These are phyloP conservation scores for Exobasidium cylindrosporum DNA, from an alignment of 1,284 basidiomycete species.

Conservation along the genomic window DNA sequence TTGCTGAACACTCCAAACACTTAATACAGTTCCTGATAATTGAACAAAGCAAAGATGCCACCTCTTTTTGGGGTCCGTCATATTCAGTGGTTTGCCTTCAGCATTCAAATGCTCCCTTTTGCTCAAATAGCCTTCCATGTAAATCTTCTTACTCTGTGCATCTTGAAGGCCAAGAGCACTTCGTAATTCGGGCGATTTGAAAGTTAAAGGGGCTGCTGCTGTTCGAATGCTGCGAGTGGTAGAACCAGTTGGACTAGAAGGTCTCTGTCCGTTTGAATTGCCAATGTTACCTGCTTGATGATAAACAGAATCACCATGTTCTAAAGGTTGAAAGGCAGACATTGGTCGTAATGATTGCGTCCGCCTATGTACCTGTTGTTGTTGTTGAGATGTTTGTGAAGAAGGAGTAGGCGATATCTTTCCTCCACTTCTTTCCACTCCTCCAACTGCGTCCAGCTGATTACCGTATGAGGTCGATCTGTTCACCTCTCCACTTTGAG, in stretches of 20 bases:
- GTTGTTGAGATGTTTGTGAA: not conserved
- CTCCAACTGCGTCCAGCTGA: not conserved
- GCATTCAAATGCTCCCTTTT: constrained; percentile 45
- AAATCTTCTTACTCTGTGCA: constrained; percentile 47
- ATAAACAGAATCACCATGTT: constrained; percentile 26
- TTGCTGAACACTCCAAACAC: constrained; percentile 81
- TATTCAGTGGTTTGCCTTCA: constrained; percentile 47
- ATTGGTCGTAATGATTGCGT: constrained; percentile 37
- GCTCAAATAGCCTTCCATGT: constrained; percentile 54
- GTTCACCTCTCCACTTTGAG: not conserved
- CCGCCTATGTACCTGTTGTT: constrained; percentile 10
- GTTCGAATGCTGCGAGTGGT: constrained; percentile 33
- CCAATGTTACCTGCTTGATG: constrained; percentile 16
- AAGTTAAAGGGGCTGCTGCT: constrained; percentile 40
- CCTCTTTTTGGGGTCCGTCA: constrained; percentile 34
- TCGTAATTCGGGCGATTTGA: constrained; percentile 50
- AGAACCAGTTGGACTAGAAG: constrained; percentile 36
- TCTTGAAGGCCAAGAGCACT: constrained; percentile 50
- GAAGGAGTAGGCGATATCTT: no score
- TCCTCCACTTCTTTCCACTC: not conserved
- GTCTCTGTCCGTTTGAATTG: constrained; percentile 13
- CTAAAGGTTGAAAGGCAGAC: constrained; percentile 49
- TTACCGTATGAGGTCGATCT: not conserved
- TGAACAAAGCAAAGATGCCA: constrained; percentile 66
- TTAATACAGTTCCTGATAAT: constrained; percentile 85